Evolutionary conservation across 139 green algal species (phyloP).

Genomic region (Chlorokybus atmophyticus): DNA sequence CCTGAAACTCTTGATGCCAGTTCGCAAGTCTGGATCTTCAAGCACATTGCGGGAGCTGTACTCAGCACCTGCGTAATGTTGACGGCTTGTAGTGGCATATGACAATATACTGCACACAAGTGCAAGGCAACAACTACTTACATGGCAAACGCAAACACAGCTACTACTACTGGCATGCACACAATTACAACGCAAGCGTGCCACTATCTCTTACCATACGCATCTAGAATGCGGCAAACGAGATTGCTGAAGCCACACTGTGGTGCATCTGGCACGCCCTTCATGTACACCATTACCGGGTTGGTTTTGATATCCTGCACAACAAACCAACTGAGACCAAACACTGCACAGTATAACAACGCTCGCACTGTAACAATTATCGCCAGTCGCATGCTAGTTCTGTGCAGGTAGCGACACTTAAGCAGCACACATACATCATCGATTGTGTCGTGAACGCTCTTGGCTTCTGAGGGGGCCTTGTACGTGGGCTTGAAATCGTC

Average conservation of each 20-base stretch:
- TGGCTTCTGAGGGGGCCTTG: too few relatives aligned
- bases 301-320: constrained; percentile 56
- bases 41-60: constrained; percentile 64
- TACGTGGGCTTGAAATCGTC: too few relatives aligned
- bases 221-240: constrained; percentile 67
- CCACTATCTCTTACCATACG: constrained; percentile 51
- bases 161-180: background rate
- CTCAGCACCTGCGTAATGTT: constrained; percentile 3
- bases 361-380: too few relatives aligned
- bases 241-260: constrained; percentile 88
- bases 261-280: constrained; percentile 60
- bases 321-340: too few relatives aligned
- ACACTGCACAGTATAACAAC: too few relatives aligned
- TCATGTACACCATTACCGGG: constrained; percentile 91
- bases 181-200: background rate
- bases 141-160: background rate
- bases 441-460: too few relatives aligned
- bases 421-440: too few relatives aligned
- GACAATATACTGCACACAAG: background rate
- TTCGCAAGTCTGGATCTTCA: constrained; percentile 58
- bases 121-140: background rate
- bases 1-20: constrained; percentile 87
- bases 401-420: too few relatives aligned
- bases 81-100: background rate
- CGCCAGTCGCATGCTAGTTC: too few relatives aligned